Evolutionary conservation across 108 stramenopile genomes (phyloP).

Genomic region (Cyclostephanos tholiformis): DNA sequence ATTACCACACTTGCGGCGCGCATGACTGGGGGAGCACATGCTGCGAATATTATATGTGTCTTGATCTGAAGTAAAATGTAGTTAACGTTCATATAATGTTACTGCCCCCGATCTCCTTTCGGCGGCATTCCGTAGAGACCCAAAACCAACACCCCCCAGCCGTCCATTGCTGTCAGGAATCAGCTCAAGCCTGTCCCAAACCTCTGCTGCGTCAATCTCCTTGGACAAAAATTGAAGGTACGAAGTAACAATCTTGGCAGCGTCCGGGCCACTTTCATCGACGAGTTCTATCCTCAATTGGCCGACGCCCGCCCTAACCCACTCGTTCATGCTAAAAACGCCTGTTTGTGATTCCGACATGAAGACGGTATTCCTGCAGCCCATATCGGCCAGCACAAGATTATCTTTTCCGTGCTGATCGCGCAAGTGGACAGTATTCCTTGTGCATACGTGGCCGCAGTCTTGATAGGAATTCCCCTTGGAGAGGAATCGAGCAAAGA

Average conservation of each 20-base stretch:
- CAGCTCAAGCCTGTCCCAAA: conserved; percentile 14
- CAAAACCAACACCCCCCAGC: conserved; percentile 10
- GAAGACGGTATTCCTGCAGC: conserved; percentile 83
- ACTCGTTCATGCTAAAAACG: conserved; percentile 56
- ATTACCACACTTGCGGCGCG: conserved; percentile 55
- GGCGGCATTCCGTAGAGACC: conserved; percentile 17
- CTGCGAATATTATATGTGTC: neutral
- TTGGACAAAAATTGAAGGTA: conserved; percentile 52
- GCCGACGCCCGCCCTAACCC: conserved; percentile 57
- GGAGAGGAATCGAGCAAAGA: conserved; percentile 74
- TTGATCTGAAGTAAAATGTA: neutral
- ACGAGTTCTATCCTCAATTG: conserved; percentile 73
- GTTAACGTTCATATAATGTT: conserved; percentile 12
- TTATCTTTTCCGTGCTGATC: conserved; percentile 74
- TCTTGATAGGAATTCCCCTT: conserved; percentile 75
- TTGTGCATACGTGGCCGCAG: conserved; percentile 79
- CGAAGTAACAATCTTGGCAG: conserved; percentile 46
- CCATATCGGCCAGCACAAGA: conserved; percentile 83
- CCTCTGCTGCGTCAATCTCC: conserved; percentile 22
- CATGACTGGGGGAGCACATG: conserved; percentile 41
- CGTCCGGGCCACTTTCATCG: conserved; percentile 62
- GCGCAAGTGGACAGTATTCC: conserved; percentile 73
- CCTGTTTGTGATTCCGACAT: conserved; percentile 69
- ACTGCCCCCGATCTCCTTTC: conserved; percentile 18
- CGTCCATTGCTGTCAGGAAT: conserved; percentile 23